These are phyloP conservation scores for Mortierella sp. DNA, from an alignment of 371 early-diverging fungal species.

Conservation along the genomic window DNA sequence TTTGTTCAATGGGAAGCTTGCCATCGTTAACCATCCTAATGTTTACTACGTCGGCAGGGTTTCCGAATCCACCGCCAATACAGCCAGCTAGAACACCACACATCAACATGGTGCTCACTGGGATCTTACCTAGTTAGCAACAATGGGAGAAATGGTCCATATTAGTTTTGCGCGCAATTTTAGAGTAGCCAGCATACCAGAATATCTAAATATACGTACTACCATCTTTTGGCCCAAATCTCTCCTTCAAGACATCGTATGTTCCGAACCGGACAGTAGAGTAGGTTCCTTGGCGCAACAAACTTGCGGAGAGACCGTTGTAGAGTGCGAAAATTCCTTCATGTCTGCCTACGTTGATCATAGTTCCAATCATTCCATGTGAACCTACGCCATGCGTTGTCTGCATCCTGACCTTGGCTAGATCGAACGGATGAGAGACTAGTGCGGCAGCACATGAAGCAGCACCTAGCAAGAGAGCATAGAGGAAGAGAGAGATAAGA, in stretches of 20 bases:
- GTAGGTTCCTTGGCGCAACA: conserved; percentile 84
- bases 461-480: conserved; percentile 29
- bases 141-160: neutral
- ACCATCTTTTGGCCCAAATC: conserved; percentile 61
- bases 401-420: conserved; percentile 89
- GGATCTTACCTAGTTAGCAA: conserved; percentile 57
- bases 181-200: neutral
- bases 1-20: conserved; percentile 70
- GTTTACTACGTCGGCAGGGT: conserved; percentile 89
- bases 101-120: conserved; percentile 69
- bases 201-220: conserved; percentile 56
- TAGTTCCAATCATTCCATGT: conserved; percentile 66
- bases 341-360: conserved; percentile 62
- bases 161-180: too few relatives aligned
- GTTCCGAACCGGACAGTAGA: conserved; percentile 84
- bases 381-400: conserved; percentile 68
- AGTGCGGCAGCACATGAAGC: conserved; percentile 54
- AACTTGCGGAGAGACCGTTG: conserved; percentile 78
- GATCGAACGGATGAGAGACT: conserved; percentile 85
- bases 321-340: conserved; percentile 73
- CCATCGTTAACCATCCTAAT: conserved; percentile 90
- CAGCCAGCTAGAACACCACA: conserved; percentile 80
- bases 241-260: conserved; percentile 76
- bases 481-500: conserved; percentile 3
- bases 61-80: conserved; percentile 84